Conservation (phyloP, 352 stramenopile genomes). For the Phytophthora aleatoria region DNA sequence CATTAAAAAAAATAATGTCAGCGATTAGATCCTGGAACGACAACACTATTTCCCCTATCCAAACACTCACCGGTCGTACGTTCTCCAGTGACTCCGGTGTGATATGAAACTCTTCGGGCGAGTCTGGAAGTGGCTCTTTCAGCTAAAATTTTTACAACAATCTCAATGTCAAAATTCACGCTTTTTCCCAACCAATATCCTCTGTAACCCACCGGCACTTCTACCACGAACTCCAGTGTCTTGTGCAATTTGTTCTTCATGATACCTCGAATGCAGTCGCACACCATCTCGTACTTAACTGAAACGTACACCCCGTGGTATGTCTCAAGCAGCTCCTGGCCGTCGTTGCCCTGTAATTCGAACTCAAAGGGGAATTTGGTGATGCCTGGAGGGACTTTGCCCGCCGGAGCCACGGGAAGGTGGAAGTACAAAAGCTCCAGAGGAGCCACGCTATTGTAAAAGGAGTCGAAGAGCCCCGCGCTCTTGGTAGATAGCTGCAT, state of each 20-base stretch:
- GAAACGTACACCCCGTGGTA: conserved; percentile 94
- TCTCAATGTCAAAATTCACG: background rate
- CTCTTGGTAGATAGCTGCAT: conserved; percentile 85
- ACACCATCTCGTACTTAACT: conserved; percentile 90
- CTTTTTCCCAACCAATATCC: background rate
- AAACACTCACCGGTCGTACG: conserved; percentile 47
- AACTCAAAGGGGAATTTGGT: conserved; percentile 93
- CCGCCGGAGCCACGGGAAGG: conserved; percentile 64
- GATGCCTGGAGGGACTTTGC: conserved; percentile 80
- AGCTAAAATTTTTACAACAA: conserved; percentile 35
- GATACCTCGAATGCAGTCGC: conserved; percentile 83
- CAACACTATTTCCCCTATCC: background rate
- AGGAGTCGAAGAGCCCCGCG: conserved; percentile 82
- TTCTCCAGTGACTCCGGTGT: conserved; percentile 88
- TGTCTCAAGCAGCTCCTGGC: conserved; percentile 84
- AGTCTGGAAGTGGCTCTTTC: conserved; percentile 59
- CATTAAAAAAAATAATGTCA: conserved; percentile 5
- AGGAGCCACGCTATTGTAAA: conserved; percentile 77
- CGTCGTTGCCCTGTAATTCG: conserved; percentile 67
- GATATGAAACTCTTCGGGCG: conserved; percentile 79
- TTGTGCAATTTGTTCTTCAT: conserved; percentile 89
- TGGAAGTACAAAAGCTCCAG: conserved; percentile 88
- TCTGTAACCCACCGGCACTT: conserved; percentile 70
- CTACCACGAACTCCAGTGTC: conserved; percentile 91
- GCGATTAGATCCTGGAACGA: conserved; percentile 1